Conservation (phyloP, 176 grass and related monocot genomes). For the Cenchrus fungigraminus region DNA sequence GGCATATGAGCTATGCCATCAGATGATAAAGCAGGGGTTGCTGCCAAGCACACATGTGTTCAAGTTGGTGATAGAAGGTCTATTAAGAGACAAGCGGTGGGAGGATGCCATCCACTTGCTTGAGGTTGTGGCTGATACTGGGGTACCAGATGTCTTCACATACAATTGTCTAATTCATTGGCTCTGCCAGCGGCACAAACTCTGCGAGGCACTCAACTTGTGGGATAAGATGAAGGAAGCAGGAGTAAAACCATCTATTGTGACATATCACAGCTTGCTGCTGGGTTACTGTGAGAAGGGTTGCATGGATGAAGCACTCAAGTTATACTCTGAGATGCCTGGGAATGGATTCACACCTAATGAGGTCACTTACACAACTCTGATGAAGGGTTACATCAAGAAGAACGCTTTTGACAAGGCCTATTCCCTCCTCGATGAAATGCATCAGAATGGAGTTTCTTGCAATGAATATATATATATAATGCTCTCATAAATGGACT, state of each 20-base stretch:
- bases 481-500: conserved; percentile 84
- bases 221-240: conserved; percentile 69
- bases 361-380: conserved; percentile 69
- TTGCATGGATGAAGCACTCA: conserved; percentile 65
- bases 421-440: conserved; percentile 58
- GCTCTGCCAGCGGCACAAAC: conserved; percentile 54
- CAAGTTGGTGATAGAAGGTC: conserved; percentile 61
- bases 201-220: conserved; percentile 58
- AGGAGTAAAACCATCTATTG: conserved; percentile 62
- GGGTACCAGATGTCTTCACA: conserved; percentile 54
- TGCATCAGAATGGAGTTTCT: conserved; percentile 62
- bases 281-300: conserved; percentile 67
- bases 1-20: conserved; percentile 57
- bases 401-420: conserved; percentile 61
- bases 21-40: conserved; percentile 70
- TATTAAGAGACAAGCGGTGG: conserved; percentile 64
- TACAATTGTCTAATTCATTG: conserved; percentile 71
- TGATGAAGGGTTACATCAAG: conserved; percentile 69
- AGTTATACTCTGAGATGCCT: conserved; percentile 68
- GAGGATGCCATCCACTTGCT: conserved; percentile 62
- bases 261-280: conserved; percentile 67
- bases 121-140: conserved; percentile 46
- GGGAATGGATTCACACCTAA: conserved; percentile 62
- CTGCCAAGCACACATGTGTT: conserved; percentile 42
- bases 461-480: conserved; percentile 69